phyloP scores from a whole-genome alignment of 148 eudicot genomes.

The Vaccinium darrowii region DNA sequence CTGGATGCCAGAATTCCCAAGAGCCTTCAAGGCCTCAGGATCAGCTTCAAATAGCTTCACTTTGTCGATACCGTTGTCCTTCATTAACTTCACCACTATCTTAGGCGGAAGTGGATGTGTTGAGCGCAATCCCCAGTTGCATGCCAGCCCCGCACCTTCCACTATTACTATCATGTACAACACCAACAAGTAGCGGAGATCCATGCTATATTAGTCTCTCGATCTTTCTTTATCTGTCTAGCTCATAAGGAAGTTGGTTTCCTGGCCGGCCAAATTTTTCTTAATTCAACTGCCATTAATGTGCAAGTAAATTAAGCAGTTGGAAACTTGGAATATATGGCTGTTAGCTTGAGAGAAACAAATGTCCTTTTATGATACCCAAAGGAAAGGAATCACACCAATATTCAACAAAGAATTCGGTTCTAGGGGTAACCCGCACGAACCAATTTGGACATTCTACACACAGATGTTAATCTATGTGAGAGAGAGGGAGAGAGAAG shows the following conservation, averaged over 20 bases:
- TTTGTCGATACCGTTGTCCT: slow-evolving; percentile 84
- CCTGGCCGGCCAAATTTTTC: slow-evolving; percentile 7
- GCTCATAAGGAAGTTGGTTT: not conserved
- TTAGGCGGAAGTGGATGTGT: slow-evolving; percentile 74
- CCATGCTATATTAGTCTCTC: slow-evolving; percentile 1
- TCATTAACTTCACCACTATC: slow-evolving; percentile 70
- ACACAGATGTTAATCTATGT: not conserved
- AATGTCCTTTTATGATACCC: slow-evolving; percentile 28
- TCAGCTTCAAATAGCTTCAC: slow-evolving; percentile 94
- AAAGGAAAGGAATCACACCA: slow-evolving; percentile 31
- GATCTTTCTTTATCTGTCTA: not conserved
- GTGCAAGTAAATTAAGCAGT: not conserved
- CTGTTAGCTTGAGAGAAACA: not conserved
- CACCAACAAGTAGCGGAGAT: slow-evolving; percentile 4
- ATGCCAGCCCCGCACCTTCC: slow-evolving; percentile 51
- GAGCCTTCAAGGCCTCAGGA: slow-evolving; percentile 65
- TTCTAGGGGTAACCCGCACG: slow-evolving; percentile 26
- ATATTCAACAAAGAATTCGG: slow-evolving; percentile 42
- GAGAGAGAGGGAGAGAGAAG: slow-evolving; percentile 28
- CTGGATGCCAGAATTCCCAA: slow-evolving; percentile 81
- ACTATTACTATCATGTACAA: slow-evolving; percentile 24
- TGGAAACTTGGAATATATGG: not conserved
- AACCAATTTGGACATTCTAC: not conserved
- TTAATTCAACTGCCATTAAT: not conserved
- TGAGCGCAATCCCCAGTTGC: slow-evolving; percentile 75